Percentiles rank a stretch among this genome's conserved stretches.
phyloP scores from a whole-genome alignment of 2,329 filamentous ascomycete genomes.

The Huntiella decipiens region DNA sequence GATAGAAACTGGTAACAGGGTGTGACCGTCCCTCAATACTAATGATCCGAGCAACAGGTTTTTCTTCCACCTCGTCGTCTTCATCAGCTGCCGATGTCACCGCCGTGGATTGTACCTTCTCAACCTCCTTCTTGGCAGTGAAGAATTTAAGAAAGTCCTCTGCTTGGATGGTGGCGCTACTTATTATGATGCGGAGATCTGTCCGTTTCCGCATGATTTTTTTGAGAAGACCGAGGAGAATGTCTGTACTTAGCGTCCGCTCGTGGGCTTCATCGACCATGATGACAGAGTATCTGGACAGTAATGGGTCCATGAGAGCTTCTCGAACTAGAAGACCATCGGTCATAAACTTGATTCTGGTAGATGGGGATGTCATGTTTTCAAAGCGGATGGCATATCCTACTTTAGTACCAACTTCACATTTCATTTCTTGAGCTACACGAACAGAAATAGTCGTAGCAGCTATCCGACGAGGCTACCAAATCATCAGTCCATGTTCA shows the following conservation, averaged over 20 bases:
- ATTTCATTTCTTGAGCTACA: constrained; percentile 77
- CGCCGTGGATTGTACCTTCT: neutral
- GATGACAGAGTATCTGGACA: constrained; percentile 83
- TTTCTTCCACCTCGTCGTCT: neutral
- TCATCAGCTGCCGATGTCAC: constrained; percentile 27
- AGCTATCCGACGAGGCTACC: constrained; percentile 68
- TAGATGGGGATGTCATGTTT: constrained; percentile 69
- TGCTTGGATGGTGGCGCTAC: constrained; percentile 82
- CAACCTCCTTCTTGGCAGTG: constrained; percentile 7
- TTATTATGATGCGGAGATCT: constrained; percentile 74
- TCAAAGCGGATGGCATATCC: constrained; percentile 89
- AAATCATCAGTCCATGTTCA: constrained; percentile 11
- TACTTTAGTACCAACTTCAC: constrained; percentile 72
- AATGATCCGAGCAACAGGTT: constrained; percentile 12
- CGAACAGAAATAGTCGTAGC: constrained; percentile 75
- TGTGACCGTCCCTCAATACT: constrained; percentile 71
- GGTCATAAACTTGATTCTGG: constrained; percentile 85
- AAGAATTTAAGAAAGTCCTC: constrained; percentile 76
- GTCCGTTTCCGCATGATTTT: constrained; percentile 67
- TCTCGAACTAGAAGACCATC: constrained; percentile 83
- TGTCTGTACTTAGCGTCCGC: constrained; percentile 76
- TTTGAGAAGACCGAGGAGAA: constrained; percentile 74
- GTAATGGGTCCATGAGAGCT: constrained; percentile 75
- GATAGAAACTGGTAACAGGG: constrained; percentile 71
- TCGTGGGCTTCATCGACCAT: constrained; percentile 98